These are phyloP conservation scores for Trichophyton verrucosum DNA, from an alignment of 2,329 filamentous ascomycete species.

Conservation along the genomic window DNA sequence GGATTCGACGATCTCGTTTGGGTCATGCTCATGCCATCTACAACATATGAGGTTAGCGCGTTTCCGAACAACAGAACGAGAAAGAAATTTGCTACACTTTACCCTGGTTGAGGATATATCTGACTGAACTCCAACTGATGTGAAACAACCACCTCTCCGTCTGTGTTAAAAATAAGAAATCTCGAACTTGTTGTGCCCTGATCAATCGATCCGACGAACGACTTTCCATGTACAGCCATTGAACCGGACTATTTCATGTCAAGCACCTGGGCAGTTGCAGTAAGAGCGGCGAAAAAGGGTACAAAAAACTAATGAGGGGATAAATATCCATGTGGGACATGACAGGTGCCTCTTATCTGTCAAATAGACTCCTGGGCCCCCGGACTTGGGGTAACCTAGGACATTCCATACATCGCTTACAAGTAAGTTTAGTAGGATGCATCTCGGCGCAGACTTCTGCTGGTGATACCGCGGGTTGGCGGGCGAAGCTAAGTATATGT, in stretches of 20 bases:
- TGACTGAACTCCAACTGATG: constrained; percentile 84
- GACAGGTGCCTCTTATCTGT: neutral
- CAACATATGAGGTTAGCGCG: neutral
- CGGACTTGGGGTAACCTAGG: neutral
- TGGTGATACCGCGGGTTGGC: neutral
- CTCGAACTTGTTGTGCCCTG: constrained; percentile 82
- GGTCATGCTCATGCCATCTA: constrained; percentile 87
- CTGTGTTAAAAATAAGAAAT: constrained; percentile 78
- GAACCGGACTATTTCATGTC: neutral
- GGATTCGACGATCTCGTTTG: constrained; percentile 59
- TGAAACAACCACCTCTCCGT: constrained; percentile 63
- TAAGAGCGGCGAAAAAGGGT: neutral
- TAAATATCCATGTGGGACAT: neutral
- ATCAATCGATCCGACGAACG: constrained; percentile 75
- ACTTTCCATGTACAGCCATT: neutral
- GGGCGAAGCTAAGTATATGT: neutral
- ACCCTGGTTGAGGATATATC: constrained; percentile 79
- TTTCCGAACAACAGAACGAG: neutral
- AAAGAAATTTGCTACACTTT: constrained; percentile 24
- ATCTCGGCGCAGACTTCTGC: neutral
- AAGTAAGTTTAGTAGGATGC: neutral
- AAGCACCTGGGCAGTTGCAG: neutral
- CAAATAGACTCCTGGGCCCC: neutral
- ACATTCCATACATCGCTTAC: neutral
- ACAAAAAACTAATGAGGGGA: neutral